These are phyloP conservation scores for Coniochaeta ligniaria DNA, from an alignment of 2,329 filamentous ascomycete genomes.

Conservation along the genomic window DNA sequence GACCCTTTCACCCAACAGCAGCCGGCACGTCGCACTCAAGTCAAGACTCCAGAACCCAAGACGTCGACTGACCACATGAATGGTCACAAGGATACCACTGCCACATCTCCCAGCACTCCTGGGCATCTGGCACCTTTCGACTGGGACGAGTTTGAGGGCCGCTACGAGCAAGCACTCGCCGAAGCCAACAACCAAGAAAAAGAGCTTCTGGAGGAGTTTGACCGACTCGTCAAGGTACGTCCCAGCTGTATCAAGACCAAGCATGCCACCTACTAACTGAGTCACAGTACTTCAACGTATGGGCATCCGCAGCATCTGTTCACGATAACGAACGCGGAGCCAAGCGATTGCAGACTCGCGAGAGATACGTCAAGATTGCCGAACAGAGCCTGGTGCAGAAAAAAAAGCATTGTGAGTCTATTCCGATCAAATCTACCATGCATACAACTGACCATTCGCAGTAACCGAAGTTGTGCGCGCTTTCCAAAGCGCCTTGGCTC, in stretches of 20 bases:
- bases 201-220: conserved; percentile 59
- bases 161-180: conserved; percentile 60
- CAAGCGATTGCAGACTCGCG: conserved; percentile 74
- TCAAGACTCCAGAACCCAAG: conserved; percentile 18
- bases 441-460: conserved; percentile 18
- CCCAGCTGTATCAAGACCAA: conserved; percentile 5
- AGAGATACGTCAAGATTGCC: conserved; percentile 65
- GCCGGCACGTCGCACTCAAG: conserved; percentile 4
- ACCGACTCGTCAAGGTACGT: conserved; percentile 56
- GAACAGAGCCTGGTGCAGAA: conserved; percentile 67
- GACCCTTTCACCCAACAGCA: background rate
- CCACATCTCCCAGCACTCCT: conserved; percentile 38
- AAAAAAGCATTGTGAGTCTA: conserved; percentile 68
- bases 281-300: conserved; percentile 66
- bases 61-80: conserved; percentile 14
- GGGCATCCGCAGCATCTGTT: conserved; percentile 64
- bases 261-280: background rate
- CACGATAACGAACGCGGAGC: conserved; percentile 71
- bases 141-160: conserved; percentile 69
- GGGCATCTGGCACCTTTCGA: conserved; percentile 53
- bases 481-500: conserved; percentile 54
- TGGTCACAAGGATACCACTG: conserved; percentile 11
- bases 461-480: conserved; percentile 52
- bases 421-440: background rate
- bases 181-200: conserved; percentile 58